phyloP scores from a whole-genome alignment of 129 eudicot species.

The Tagetes patula region DNA sequence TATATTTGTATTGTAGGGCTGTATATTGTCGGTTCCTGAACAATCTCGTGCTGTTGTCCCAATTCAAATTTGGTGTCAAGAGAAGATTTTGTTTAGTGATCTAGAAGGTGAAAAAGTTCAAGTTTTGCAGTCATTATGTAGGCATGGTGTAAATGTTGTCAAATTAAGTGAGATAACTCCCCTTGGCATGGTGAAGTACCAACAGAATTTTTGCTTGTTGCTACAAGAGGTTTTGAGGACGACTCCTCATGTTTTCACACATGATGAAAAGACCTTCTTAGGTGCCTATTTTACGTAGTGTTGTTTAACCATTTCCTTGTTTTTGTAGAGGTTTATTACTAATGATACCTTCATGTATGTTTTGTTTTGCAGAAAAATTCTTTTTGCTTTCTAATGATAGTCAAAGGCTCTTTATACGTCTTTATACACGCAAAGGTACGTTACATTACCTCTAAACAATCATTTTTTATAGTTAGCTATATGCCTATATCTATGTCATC shows the following conservation, averaged over 20 bases:
- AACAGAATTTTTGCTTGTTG: conserved; percentile 61
- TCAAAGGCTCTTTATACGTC: conserved; percentile 81
- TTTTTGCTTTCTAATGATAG: conserved; percentile 71
- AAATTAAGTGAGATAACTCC: conserved; percentile 40
- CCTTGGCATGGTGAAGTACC: conserved; percentile 51
- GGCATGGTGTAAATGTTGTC: conserved; percentile 38
- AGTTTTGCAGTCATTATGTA: conserved; percentile 54
- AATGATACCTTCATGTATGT: neutral
- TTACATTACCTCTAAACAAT: conserved; percentile 12
- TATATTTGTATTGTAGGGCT: conserved; percentile 79
- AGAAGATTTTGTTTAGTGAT: conserved; percentile 32
- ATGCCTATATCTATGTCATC: conserved; percentile 3
- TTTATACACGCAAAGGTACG: conserved; percentile 87
- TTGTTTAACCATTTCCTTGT: conserved; percentile 8
- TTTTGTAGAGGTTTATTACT: conserved; percentile 16
- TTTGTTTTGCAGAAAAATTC: conserved; percentile 57
- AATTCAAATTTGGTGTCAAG: conserved; percentile 52
- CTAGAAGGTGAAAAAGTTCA: conserved; percentile 39
- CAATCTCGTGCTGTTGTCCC: conserved; percentile 55
- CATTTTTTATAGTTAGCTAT: neutral
- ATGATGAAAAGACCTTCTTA: conserved; percentile 54
- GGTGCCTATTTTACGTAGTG: conserved; percentile 39
- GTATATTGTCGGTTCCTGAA: conserved; percentile 58
- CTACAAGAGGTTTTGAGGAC: conserved; percentile 69
- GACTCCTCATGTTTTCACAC: conserved; percentile 59